Evolutionary conservation across 2,329 filamentous ascomycete species (phyloP).

Genomic region (Paracorniculantispora psalliotae): DNA sequence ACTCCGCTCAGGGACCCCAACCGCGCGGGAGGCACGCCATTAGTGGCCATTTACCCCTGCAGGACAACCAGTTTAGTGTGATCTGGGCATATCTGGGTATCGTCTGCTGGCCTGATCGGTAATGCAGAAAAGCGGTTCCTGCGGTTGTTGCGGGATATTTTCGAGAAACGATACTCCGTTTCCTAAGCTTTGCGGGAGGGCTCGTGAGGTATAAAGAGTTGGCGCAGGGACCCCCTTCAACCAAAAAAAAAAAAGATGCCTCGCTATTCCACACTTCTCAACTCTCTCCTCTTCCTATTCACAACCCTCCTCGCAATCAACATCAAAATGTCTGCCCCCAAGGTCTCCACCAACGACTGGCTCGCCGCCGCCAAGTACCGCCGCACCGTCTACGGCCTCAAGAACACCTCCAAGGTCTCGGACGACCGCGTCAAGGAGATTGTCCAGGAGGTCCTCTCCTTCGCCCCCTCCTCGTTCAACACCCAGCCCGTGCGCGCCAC

Average conservation of each 20-base stretch:
- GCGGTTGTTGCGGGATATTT: not conserved
- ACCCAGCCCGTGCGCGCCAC: constrained; percentile 75
- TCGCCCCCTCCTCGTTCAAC: constrained; percentile 83
- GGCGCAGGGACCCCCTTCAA: not conserved
- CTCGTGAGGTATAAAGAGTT: constrained; percentile 5
- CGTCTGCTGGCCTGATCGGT: not conserved
- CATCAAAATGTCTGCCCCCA: constrained; percentile 38
- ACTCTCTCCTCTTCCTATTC: constrained; percentile 1
- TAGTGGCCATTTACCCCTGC: not conserved
- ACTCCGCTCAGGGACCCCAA: not conserved
- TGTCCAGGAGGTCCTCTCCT: constrained; percentile 56
- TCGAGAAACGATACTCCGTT: not conserved
- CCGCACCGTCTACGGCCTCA: constrained; percentile 64
- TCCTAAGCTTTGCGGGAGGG: not conserved
- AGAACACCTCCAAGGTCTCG: constrained; percentile 51
- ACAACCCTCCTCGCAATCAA: constrained; percentile 19
- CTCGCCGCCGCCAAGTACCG: constrained; percentile 62
- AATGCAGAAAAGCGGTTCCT: not conserved
- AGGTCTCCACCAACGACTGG: constrained; percentile 45
- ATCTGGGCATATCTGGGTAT: no score
- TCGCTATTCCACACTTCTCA: constrained; percentile 3
- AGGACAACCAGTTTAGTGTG: no score
- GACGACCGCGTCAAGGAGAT: constrained; percentile 59
- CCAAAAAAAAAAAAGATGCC: not conserved
- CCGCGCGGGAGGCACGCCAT: constrained; percentile 8